Conservation (phyloP, 495 filamentous ascomycete species). For the Haplographium delicatum region DNA sequence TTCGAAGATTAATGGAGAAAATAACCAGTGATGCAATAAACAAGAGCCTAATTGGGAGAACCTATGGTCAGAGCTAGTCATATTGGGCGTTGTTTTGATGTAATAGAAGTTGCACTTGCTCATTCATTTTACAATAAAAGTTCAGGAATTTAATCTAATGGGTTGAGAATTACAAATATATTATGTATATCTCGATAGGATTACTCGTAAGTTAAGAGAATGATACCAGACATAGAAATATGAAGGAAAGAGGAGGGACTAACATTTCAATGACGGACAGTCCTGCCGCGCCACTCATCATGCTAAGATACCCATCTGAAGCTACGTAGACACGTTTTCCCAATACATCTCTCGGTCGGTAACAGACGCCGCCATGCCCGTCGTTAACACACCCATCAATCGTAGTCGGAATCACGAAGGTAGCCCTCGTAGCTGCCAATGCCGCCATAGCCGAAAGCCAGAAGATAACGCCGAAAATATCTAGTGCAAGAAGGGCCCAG, state of each 20-base stretch:
- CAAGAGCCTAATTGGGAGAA: constrained; percentile 32
- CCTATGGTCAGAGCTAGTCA: no score
- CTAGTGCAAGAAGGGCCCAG: constrained; percentile 38
- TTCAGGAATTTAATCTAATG: no score
- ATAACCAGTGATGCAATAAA: constrained; percentile 34
- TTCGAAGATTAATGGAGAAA: constrained; percentile 32
- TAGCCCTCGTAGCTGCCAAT: constrained; percentile 23
- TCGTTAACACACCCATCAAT: not conserved
- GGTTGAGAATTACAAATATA: no score
- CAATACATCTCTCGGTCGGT: constrained; percentile 14
- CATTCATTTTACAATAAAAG: no score
- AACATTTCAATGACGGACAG: constrained; percentile 39
- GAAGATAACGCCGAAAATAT: constrained; percentile 37
- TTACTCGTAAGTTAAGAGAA: not conserved
- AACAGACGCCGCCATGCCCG: constrained; percentile 7
- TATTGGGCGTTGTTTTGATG: no score
- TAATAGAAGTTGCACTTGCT: no score
- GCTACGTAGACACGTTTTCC: not conserved
- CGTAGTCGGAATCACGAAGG: constrained; percentile 20
- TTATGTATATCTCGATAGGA: no score
- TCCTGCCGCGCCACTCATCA: constrained; percentile 20
- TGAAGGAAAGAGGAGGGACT: constrained; percentile 13
- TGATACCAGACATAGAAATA: not conserved
- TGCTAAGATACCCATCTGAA: not conserved
- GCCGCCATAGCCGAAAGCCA: constrained; percentile 39